Percentiles rank a stretch among this genome's conserved stretches.
Evolutionary conservation across 768 basidiomycete genomes (phyloP).

Genomic region (Podaxis rugospora): DNA sequence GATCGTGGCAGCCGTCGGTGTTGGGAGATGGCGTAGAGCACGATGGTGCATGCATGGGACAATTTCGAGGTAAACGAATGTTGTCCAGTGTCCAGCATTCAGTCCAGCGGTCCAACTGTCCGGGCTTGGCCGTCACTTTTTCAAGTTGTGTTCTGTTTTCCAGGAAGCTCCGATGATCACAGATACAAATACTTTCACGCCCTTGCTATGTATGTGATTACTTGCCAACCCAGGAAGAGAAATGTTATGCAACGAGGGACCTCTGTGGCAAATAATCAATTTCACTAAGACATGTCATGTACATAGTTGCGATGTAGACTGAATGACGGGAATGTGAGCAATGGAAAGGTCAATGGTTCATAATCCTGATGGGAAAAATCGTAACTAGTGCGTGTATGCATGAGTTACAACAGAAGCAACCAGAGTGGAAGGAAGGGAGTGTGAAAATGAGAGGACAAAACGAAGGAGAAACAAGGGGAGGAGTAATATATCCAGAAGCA

Average conservation of each 20-base stretch:
- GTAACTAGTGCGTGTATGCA: not conserved
- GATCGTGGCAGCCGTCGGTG: slow-evolving; percentile 15
- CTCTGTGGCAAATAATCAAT: not conserved
- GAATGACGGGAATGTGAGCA: not conserved
- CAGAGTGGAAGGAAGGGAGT: not conserved
- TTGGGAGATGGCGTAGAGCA: slow-evolving; percentile 31
- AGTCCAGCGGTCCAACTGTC: not conserved
- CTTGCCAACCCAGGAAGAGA: too few species aligned
- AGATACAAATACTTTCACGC: not conserved
- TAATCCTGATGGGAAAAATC: slow-evolving; percentile 1
- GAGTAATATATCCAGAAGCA: not conserved
- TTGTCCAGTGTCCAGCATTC: slow-evolving; percentile 7
- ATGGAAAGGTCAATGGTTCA: not conserved
- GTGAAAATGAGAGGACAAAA: not conserved
- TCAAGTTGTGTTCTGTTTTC: not conserved
- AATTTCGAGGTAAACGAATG: slow-evolving; percentile 12
- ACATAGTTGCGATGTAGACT: slow-evolving; percentile 3
- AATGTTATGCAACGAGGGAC: too few species aligned
- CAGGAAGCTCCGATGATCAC: not conserved
- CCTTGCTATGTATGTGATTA: too few species aligned
- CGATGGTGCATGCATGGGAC: slow-evolving; percentile 50
- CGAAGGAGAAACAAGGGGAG: not conserved
- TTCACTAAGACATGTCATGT: not conserved
- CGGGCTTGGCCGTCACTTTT: slow-evolving; percentile 6
- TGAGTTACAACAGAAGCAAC: not conserved